These are phyloP conservation scores for Kodamaea leandrae DNA, from an alignment of 805 yeast genomes.

Conservation along the genomic window DNA sequence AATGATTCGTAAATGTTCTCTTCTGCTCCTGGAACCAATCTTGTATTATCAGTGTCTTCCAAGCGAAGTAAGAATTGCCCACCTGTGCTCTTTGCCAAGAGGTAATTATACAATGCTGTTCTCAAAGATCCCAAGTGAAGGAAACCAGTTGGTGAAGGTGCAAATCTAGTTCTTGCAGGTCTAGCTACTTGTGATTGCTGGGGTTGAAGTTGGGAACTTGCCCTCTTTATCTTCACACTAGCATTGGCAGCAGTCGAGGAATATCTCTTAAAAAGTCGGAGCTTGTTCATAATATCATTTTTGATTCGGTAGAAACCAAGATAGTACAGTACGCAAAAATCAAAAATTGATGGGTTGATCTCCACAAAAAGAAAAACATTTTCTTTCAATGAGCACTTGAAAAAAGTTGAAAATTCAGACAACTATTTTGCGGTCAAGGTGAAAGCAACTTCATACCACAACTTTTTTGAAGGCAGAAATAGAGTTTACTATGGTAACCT, in stretches of 20 bases:
- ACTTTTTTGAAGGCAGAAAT: too few relatives aligned
- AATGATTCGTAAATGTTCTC: conserved; percentile 71
- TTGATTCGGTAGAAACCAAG: neutral
- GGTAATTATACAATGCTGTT: conserved; percentile 87
- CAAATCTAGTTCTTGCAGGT: conserved; percentile 87
- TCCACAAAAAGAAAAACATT: conserved; percentile 1
- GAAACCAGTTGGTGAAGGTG: conserved; percentile 97
- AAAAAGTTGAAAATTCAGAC: conserved; percentile 1
- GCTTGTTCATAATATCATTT: neutral
- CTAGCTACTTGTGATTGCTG: neutral
- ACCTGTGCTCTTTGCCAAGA: conserved; percentile 72
- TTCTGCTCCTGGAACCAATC: conserved; percentile 83
- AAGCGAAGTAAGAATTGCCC: conserved; percentile 81
- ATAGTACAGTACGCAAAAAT: too few relatives aligned
- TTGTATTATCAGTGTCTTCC: conserved; percentile 88
- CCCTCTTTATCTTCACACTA: neutral
- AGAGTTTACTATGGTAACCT: too few relatives aligned
- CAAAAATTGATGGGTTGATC: neutral
- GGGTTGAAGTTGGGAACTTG: neutral
- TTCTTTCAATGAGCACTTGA: conserved; percentile 1
- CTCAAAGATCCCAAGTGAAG: conserved; percentile 92
- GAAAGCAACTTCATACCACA: too few relatives aligned
- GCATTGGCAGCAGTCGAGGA: neutral
- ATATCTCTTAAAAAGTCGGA: neutral
- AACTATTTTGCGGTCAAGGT: neutral